Percentiles rank a stretch among this genome's conserved stretches.
Conservation (phyloP, 2,329 filamentous ascomycete genomes). For the Beauveria asiatica region DNA sequence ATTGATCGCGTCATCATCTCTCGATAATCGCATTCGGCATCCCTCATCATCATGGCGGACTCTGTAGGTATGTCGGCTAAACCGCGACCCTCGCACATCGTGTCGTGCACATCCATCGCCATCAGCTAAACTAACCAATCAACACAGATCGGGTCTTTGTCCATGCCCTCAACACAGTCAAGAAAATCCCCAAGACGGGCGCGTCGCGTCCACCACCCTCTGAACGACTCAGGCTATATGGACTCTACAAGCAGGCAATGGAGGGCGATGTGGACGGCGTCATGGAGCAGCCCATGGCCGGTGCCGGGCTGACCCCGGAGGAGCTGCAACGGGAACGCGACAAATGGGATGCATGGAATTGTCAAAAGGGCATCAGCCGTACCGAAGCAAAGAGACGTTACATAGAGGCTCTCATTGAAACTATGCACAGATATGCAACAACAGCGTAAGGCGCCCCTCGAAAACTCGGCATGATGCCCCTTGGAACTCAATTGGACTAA, state of each 20-base stretch:
- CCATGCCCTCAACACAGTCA: slow-evolving; percentile 97
- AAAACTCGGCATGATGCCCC: background rate
- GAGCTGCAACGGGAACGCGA: slow-evolving; percentile 52
- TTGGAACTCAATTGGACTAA: background rate
- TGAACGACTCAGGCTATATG: slow-evolving; percentile 88
- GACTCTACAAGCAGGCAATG: slow-evolving; percentile 98
- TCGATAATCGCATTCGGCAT: background rate
- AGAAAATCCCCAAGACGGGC: slow-evolving; percentile 91
- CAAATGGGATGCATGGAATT: slow-evolving; percentile 94
- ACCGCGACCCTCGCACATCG: background rate
- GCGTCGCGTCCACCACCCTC: slow-evolving; percentile 77
- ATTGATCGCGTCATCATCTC: slow-evolving; percentile 6
- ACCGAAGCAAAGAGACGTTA: slow-evolving; percentile 93
- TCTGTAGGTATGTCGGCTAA: slow-evolving; percentile 24
- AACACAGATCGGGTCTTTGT: slow-evolving; percentile 87
- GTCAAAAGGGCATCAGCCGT: slow-evolving; percentile 70
- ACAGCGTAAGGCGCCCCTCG: slow-evolving; percentile 50
- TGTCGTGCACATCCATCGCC: background rate
- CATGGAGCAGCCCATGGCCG: slow-evolving; percentile 67
- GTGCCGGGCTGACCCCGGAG: slow-evolving; percentile 38
- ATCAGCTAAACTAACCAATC: slow-evolving; percentile 4
- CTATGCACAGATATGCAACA: slow-evolving; percentile 92
- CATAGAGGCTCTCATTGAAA: slow-evolving; percentile 88
- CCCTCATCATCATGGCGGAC: slow-evolving; percentile 26
- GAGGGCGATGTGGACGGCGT: slow-evolving; percentile 93